Base-by-base conservation (phyloP, 2,329 filamentous ascomycete species). In the Cercospora canescens region DNA sequence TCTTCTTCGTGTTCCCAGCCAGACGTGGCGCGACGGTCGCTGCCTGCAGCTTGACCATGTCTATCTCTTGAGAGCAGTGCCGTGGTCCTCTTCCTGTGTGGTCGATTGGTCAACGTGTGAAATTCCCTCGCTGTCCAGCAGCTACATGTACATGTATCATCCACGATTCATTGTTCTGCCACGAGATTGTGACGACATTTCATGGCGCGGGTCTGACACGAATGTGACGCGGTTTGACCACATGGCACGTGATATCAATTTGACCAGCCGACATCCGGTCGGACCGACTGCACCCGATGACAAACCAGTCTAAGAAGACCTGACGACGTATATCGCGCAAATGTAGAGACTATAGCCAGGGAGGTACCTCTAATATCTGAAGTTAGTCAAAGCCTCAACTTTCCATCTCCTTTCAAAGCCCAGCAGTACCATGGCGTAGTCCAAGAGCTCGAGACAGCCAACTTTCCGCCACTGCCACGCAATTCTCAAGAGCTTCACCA, bases 31-130 rank as follows among this genome's bases (percentile, higher is more conserved):
- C 60, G 34, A 62, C 79, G 6, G 82, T 82, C 8, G 81, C 81
- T 62, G 81, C 82, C 73, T 83, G 80, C 30, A 84, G 72, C 69
- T 80, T 80, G 70, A 80, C 77, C 82, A 84, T 83, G 6, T 50
- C 34, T 30, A 30, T 41, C 26, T 11, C 30, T 4, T 56, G 4
- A 12, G n/a, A 7, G 52, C 57, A 55, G 48, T 54, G 24, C 62
- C 60, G 62, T 52, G 16, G 6, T 30, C 45, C 24, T 52, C 24
- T 5, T 26, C 5, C 11, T n/a, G 24, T n/a, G n/a, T 52, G n/a
- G 30, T 62, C 26, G 11, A 24, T 26, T 9, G 26, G 8, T 39
- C 24, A 24, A 32, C 12, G 26, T 48, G 24, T 2, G 14, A 39
- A 12, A 16, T n/a, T n/a, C 34, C 9, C 12, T 18, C 34, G 60